Evolutionary conservation across 2,329 filamentous ascomycete genomes (phyloP), one percentile per base, ranked within the genome.

Genomic region (Hypoxylon sp.): DNA sequence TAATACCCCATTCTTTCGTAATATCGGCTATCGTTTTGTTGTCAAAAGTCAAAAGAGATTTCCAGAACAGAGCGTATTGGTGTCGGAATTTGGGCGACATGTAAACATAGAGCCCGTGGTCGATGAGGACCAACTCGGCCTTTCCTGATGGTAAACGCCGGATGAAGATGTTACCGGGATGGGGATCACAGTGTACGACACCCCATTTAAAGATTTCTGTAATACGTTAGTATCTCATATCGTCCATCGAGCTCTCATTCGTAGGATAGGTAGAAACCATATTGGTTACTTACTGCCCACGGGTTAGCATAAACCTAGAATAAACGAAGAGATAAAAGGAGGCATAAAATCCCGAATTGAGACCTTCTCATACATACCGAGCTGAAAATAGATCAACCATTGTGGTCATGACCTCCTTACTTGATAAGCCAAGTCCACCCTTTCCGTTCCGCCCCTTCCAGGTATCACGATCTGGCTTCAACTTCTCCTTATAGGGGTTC

Each of bases 191-290:
- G 82, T 99, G 95, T 0, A 98, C 93, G 46, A 93, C 87, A 11
- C 96, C 96, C 93, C 93, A 98, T 71, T 97, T 91, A 84, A 98
- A 99, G 86, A 98, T 98, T 77, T 98, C 95, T 2, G 93, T n/a
- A 46, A n/a, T 7, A 36, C 25, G 41, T 68, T 55, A 68, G 65
- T 57, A 3, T 50, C 9, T 10, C 25, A 10, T 38, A 25, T 17
- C 23, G 7, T 48, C 19, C n/a, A 21, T 36, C 4, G 19, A 14
- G 9, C 17, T 9, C 4, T n/a, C 23, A 6, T 45, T 3, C 13
- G 19, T 9, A 32, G 14, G 23, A 50, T 28, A 17, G 23, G 28
- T 9, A 9, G 11, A 36, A 13, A 9, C 23, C 23, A 14, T n/a
- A 6, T 46, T 32, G n/a, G 19, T 49, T 21, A 68, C 65, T 68